A percentile compares a stretch with the other conserved stretches of the same genome.
phyloP scores from a whole-genome alignment of 1,284 basidiomycete species.

The Taiwanofungus camphoratus region DNA sequence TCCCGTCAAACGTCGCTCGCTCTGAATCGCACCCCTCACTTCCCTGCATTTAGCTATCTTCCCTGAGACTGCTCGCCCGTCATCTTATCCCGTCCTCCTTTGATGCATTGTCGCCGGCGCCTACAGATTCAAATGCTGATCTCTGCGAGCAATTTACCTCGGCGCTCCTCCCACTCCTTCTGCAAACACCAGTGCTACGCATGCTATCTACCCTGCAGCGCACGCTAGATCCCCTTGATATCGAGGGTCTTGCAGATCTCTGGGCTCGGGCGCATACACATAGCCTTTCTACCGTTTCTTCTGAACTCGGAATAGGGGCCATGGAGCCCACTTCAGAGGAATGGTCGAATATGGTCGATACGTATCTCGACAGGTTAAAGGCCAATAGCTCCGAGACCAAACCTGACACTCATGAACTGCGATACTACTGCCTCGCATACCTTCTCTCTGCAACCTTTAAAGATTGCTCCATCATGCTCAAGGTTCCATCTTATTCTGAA shows the following conservation, averaged over 20 bases:
- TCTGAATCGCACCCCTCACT: neutral
- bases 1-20: neutral
- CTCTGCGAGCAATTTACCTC: conserved; percentile 34
- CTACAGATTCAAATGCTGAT: conserved; percentile 1
- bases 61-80: neutral
- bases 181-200: conserved; percentile 49
- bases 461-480: conserved; percentile 87
- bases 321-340: conserved; percentile 22
- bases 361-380: conserved; percentile 34
- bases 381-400: conserved; percentile 28
- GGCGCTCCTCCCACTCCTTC: conserved; percentile 46
- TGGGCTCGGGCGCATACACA: conserved; percentile 31
- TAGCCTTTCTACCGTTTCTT: conserved; percentile 6
- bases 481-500: conserved; percentile 25
- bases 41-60: neutral
- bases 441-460: conserved; percentile 92
- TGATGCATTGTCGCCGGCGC: neutral
- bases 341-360: conserved; percentile 28
- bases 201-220: conserved; percentile 65
- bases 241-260: conserved; percentile 66
- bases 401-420: conserved; percentile 38
- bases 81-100: conserved; percentile 1
- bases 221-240: conserved; percentile 77
- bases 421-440: conserved; percentile 66
- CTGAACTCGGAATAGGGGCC: conserved; percentile 13